A percentile compares a stretch with the other conserved stretches of the same genome.
Evolutionary conservation across 495 filamentous ascomycete species (phyloP).

Genomic region (Letharia columbiana): DNA sequence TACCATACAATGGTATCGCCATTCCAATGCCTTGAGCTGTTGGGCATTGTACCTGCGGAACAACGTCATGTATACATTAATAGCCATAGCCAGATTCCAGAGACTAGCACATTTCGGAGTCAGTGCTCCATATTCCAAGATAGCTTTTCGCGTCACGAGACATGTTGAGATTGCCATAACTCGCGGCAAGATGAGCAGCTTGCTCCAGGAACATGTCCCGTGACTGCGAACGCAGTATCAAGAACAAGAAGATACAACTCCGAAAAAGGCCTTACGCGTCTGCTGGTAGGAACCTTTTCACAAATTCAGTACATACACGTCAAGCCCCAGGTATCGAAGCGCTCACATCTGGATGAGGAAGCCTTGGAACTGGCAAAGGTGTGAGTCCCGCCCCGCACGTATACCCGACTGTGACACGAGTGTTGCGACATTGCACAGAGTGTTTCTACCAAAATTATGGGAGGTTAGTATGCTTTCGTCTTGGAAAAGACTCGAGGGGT

Average conservation of each 20-base stretch:
- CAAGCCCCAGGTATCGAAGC: neutral
- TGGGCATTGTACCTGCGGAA: slow-evolving; percentile 64
- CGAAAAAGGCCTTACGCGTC: slow-evolving; percentile 41
- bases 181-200: too few relatives aligned
- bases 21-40: slow-evolving; percentile 62
- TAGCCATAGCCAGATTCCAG: slow-evolving; percentile 78
- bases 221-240: too few relatives aligned
- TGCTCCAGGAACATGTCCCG: too few relatives aligned
- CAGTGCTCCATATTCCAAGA: too few relatives aligned
- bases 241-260: too few relatives aligned
- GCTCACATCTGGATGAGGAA: slow-evolving; percentile 68
- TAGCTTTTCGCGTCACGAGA: too few relatives aligned
- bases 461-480: neutral
- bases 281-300: slow-evolving; percentile 61
- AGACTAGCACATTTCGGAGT: slow-evolving; percentile 23
- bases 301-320: neutral
- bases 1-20: slow-evolving; percentile 51
- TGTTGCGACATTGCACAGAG: slow-evolving; percentile 70
- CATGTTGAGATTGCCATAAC: too few relatives aligned
- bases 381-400: slow-evolving; percentile 34
- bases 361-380: slow-evolving; percentile 66
- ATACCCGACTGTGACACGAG: slow-evolving; percentile 57
- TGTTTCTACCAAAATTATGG: slow-evolving; percentile 27
- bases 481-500: neutral
- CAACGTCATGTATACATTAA: slow-evolving; percentile 81